Evolutionary conservation across 148 eudicot species (phyloP).

Genomic region (Nyssa sinensis): DNA sequence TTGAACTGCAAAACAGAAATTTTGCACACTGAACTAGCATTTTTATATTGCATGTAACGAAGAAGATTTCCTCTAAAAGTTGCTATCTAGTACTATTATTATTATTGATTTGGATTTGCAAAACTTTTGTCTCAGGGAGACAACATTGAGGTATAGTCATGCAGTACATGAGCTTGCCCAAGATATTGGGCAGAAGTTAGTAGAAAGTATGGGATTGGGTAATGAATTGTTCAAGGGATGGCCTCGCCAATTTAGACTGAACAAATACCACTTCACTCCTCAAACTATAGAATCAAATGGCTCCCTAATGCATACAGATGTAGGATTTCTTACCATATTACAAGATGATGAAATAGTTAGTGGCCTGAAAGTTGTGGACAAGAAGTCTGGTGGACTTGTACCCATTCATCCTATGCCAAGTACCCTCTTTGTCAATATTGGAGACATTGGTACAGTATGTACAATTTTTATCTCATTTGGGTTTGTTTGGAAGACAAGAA

Average conservation of each 20-base stretch:
- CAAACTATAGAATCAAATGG: neutral
- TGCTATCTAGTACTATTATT: too few species aligned
- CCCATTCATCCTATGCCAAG: neutral
- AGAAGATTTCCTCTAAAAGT: too few species aligned
- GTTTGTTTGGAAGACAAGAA: neutral
- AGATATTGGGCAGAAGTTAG: slow-evolving; percentile 21
- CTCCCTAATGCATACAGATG: neutral
- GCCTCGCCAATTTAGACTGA: slow-evolving; percentile 3
- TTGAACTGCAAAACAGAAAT: too few species aligned
- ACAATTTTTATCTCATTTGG: neutral
- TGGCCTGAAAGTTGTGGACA: neutral
- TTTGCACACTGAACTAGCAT: too few species aligned
- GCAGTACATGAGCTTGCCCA: slow-evolving; percentile 23
- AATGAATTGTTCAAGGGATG: slow-evolving; percentile 7
- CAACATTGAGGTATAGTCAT: slow-evolving; percentile 10
- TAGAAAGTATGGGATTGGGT: slow-evolving; percentile 21
- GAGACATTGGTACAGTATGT: neutral
- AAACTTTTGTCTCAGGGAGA: slow-evolving; percentile 20
- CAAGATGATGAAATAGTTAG: neutral
- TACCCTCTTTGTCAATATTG: neutral
- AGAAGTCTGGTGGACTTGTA: neutral
- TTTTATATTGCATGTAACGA: too few species aligned
- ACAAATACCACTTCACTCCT: slow-evolving; percentile 7
- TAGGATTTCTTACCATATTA: neutral
- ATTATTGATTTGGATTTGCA: too few species aligned